Conservation (phyloP, 768 basidiomycete genomes). For the Mycena polygramma region DNA sequence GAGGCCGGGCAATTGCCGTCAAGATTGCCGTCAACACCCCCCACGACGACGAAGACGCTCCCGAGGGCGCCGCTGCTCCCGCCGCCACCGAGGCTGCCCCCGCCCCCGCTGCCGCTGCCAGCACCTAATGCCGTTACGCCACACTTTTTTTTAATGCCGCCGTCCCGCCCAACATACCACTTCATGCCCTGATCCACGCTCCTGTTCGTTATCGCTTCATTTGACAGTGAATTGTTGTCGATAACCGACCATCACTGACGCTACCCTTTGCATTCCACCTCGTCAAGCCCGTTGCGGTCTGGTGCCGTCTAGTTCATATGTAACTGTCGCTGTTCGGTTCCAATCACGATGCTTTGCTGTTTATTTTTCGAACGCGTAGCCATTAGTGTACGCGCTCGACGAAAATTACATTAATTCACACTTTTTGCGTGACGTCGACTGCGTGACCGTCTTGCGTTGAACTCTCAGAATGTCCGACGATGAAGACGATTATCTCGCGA, state of each 20-base stretch:
- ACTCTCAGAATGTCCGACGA: constrained; percentile 68
- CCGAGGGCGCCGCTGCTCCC: constrained; percentile 41
- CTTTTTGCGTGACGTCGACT: not conserved
- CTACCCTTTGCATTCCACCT: constrained; percentile 41
- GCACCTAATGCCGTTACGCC: constrained; percentile 39
- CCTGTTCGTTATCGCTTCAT: constrained; percentile 53
- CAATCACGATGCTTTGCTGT: constrained; percentile 39
- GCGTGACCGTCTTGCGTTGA: constrained; percentile 3
- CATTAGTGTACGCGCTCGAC: constrained; percentile 3
- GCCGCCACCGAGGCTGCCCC: constrained; percentile 39
- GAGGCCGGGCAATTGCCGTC: constrained; percentile 88
- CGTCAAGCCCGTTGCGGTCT: constrained; percentile 57
- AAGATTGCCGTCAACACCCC: constrained; percentile 94
- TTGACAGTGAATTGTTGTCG: constrained; percentile 43
- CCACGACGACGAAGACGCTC: constrained; percentile 65
- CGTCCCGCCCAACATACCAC: constrained; percentile 33
- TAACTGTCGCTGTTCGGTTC: constrained; percentile 40
- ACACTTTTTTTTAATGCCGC: constrained; percentile 37
- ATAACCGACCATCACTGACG: constrained; percentile 39
- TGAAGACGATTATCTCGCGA: constrained; percentile 89
- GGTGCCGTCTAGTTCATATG: constrained; percentile 58
- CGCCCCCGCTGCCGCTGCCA: constrained; percentile 39
- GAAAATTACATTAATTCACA: constrained; percentile 12
- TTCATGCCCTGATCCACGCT: constrained; percentile 41
- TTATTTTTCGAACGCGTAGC: constrained; percentile 7